These are phyloP conservation scores for Penicillium sp. DNA, from an alignment of 2,329 filamentous ascomycete species.

Conservation along the genomic window DNA sequence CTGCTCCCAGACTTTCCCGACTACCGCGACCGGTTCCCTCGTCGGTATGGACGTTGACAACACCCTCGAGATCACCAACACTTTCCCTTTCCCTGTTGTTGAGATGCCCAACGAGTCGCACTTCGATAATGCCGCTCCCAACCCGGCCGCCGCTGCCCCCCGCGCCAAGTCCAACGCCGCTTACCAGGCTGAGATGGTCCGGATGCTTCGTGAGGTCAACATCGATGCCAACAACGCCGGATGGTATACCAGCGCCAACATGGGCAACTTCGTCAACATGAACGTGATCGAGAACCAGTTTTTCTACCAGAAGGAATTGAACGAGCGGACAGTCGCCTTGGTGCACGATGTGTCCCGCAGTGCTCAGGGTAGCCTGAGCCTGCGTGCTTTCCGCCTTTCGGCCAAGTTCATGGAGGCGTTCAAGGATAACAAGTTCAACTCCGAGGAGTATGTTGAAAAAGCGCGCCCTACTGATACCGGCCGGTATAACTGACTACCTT, in stretches of 20 bases:
- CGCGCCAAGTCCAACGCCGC: conserved; percentile 85
- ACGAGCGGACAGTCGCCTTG: conserved; percentile 84
- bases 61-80: conserved; percentile 88
- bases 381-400: conserved; percentile 92
- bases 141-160: conserved; percentile 83
- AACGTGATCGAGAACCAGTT: conserved; percentile 98
- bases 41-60: conserved; percentile 90
- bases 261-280: conserved; percentile 97
- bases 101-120: conserved; percentile 74
- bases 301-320: conserved; percentile 91
- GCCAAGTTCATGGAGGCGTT: conserved; percentile 84
- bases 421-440: conserved; percentile 97
- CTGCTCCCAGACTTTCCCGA: conserved; percentile 85
- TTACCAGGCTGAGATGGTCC: conserved; percentile 97
- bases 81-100: conserved; percentile 88
- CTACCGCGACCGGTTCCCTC: conserved; percentile 84
- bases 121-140: conserved; percentile 71
- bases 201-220: conserved; percentile 94
- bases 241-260: conserved; percentile 98
- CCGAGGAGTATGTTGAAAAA: conserved; percentile 75
- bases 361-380: conserved; percentile 85
- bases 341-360: conserved; percentile 96
- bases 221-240: conserved; percentile 97
- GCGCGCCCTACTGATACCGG: too few species aligned
- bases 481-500: background rate